Base-by-base conservation (phyloP, 1,139 yeast species). In the Saccharomycopsis hybrid region DNA sequence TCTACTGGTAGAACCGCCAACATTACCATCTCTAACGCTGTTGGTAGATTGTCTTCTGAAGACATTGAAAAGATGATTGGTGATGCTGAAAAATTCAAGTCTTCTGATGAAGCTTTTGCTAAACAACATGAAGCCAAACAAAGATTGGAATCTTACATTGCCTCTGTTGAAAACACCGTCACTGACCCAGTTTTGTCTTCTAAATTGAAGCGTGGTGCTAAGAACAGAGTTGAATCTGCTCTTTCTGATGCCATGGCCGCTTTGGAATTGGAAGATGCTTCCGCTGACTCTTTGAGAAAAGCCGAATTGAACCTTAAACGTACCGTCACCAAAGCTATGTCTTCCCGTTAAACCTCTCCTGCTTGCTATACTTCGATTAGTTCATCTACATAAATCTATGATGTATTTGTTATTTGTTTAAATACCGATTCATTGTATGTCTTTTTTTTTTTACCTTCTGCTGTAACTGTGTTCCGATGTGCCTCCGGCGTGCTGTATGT, bases 81-180 rank as follows among this genome's bases (percentile, higher is more conserved):
- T 74, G 97, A 92, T 71, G 98, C 98, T 70, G 97, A 92, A 79
- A 87, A 87, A 76, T 92, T 89, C 95, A 92, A 92, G 86, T 79
- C 92, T 68, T 86, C 96, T 65, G 98, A 92, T 75, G 97, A 92
- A 72, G 97, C 96, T 71, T 92, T 90, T 85, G 94, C 97, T 76
- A 90, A 90, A 90, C 86, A 88, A 74, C 97, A 90, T 80, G 97
- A 92, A 82, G 95, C 95, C 71, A 92, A 90, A 81, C 97, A 92
- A 80, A 90, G 90, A 80, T 86, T 92, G 73, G 98, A 92, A 82
- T 90, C 97, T 65, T 92, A 92, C 85, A 95, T 92, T 71, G 85
- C 97, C 66, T 85, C 96, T 65, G 92, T 92, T 66, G 98, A 92
- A 80, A 78, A 94, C 61, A 86, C 96, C 64, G 85, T 92, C 74